phyloP scores from a whole-genome alignment of 148 eudicot species.

The Polygonum maritimum region DNA sequence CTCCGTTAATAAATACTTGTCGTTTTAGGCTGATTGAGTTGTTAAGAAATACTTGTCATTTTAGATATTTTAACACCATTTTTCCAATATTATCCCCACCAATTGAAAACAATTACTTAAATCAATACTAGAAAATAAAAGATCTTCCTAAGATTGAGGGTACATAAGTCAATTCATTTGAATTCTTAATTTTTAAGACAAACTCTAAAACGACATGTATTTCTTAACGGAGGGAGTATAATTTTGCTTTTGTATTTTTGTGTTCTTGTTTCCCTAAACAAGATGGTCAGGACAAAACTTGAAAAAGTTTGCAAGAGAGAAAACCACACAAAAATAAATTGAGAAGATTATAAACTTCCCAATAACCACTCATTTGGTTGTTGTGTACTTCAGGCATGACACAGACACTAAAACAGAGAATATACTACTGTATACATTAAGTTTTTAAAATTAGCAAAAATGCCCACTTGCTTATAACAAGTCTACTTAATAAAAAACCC shows the following conservation, averaged over 20 bases:
- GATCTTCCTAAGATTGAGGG: no score
- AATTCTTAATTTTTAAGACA: no score
- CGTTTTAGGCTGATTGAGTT: no score
- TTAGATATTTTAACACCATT: no score
- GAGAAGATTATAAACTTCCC: background rate
- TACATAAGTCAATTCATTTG: no score
- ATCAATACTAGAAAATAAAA: no score
- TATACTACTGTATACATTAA: background rate
- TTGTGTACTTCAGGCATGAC: background rate
- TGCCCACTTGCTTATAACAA: background rate
- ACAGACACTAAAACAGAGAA: background rate
- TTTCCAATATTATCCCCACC: no score
- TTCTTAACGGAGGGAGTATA: no score
- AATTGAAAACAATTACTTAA: no score
- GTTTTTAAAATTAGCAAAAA: background rate
- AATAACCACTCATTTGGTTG: conserved; percentile 2
- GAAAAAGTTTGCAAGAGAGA: background rate
- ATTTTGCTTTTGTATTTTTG: background rate
- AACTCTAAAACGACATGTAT: no score
- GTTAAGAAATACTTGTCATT: no score
- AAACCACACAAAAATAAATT: background rate
- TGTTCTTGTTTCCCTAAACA: background rate
- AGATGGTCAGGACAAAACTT: background rate
- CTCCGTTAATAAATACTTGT: no score
- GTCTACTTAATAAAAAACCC: background rate